Evolutionary conservation across 139 green algal species (phyloP).

Genomic region (Edaphochlamys debaryana): DNA sequence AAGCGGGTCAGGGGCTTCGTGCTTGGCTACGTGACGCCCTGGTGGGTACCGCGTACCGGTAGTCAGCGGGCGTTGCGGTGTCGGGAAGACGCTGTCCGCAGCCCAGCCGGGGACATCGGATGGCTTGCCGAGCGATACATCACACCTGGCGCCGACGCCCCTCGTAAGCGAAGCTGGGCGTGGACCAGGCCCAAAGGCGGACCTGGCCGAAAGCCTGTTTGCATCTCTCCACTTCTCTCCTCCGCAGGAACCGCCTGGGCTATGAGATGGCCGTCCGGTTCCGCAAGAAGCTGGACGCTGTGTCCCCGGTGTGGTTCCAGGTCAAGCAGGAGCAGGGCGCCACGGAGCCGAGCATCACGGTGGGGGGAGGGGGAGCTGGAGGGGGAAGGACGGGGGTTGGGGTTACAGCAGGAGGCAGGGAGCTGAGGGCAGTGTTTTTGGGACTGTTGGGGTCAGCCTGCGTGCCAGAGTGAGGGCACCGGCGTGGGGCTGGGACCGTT

Average conservation of each 20-base stretch:
- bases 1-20: conserved; percentile 41
- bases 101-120: not conserved
- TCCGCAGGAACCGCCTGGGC: not conserved
- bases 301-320: conserved; percentile 81
- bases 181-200: too few relatives aligned
- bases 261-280: conserved; percentile 52
- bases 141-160: too few relatives aligned
- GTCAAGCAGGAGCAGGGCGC: conserved; percentile 35
- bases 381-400: too few relatives aligned
- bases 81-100: too few relatives aligned
- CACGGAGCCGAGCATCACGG: not conserved
- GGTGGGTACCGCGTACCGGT: conserved; percentile 28
- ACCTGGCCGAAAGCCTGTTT: not conserved
- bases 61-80: not conserved
- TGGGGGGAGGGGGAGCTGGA: too few relatives aligned
- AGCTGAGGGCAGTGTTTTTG: not conserved
- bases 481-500: too few relatives aligned
- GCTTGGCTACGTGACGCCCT: conserved; percentile 58
- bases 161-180: too few relatives aligned
- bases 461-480: too few relatives aligned
- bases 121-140: not conserved
- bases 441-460: not conserved
- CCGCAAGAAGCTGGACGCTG: conserved; percentile 69
- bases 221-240: not conserved
- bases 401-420: too few relatives aligned